phyloP scores from a whole-genome alignment of 805 yeast genomes.

The Candida cerambycidarum region DNA sequence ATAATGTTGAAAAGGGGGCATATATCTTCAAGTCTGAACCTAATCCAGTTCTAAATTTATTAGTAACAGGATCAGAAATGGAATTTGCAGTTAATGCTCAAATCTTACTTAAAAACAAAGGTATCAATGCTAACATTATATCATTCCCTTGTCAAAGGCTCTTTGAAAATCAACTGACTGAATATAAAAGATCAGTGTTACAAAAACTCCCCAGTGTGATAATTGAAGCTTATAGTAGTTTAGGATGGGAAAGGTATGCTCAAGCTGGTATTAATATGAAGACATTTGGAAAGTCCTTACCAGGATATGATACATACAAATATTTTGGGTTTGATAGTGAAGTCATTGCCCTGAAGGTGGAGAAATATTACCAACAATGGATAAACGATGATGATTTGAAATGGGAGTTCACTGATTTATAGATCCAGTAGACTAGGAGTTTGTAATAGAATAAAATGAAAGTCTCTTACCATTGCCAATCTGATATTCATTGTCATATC shows the following conservation, averaged over 20 bases:
- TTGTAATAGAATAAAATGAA: too few relatives aligned
- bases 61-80: constrained; percentile 31
- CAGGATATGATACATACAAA: constrained; percentile 30
- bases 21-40: constrained; percentile 22
- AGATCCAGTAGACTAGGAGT: background rate
- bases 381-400: constrained; percentile 5
- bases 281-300: constrained; percentile 34
- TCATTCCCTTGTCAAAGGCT: constrained; percentile 31
- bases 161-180: constrained; percentile 26
- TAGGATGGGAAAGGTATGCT: constrained; percentile 38
- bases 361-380: constrained; percentile 19
- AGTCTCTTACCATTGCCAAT: too few relatives aligned
- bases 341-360: constrained; percentile 26
- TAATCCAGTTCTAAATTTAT: constrained; percentile 21
- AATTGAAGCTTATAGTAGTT: constrained; percentile 34
- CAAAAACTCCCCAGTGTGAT: constrained; percentile 25
- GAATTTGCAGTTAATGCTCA: constrained; percentile 27
- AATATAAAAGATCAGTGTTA: constrained; percentile 24
- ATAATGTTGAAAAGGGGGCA: constrained; percentile 24
- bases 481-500: too few relatives aligned
- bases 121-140: constrained; percentile 24
- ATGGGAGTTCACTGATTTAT: constrained; percentile 7
- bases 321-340: constrained; percentile 28
- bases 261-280: constrained; percentile 33
- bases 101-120: constrained; percentile 19